phyloP scores from a whole-genome alignment of 805 yeast genomes.

The Saturnispora sekii region DNA sequence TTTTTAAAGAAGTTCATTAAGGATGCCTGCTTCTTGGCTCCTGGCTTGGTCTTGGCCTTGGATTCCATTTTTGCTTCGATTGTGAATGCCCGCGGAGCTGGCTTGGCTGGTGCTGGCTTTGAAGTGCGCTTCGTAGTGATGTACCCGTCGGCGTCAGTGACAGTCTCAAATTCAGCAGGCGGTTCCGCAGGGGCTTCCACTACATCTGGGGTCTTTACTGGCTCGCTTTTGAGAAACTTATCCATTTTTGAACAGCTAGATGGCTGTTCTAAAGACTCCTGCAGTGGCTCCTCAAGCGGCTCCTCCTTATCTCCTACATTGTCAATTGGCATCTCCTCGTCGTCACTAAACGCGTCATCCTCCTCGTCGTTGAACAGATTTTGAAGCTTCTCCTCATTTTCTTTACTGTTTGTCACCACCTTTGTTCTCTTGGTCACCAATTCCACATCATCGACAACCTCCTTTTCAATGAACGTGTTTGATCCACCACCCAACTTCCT shows the following conservation, averaged over 20 bases:
- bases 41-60: background rate
- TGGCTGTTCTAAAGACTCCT: background rate
- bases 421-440: conserved; percentile 14
- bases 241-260: too few species aligned
- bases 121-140: conserved; percentile 16
- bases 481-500: conserved; percentile 10
- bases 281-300: background rate
- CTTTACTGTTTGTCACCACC: conserved; percentile 8
- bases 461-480: conserved; percentile 2
- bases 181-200: background rate
- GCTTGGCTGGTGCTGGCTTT: conserved; percentile 4
- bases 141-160: conserved; percentile 26
- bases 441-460: conserved; percentile 4
- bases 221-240: too few species aligned
- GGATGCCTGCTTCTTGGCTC: conserved; percentile 19
- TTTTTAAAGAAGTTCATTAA: conserved; percentile 28
- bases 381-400: conserved; percentile 11
- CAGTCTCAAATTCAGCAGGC: conserved; percentile 16
- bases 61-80: conserved; percentile 1
- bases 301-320: conserved; percentile 5
- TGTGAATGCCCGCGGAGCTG: conserved; percentile 2
- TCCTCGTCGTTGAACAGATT: conserved; percentile 17
- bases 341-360: conserved; percentile 16
- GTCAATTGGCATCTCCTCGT: conserved; percentile 1
- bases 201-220: background rate